Conservation (phyloP, 805 yeast species). For the Starmerella vitae region DNA sequence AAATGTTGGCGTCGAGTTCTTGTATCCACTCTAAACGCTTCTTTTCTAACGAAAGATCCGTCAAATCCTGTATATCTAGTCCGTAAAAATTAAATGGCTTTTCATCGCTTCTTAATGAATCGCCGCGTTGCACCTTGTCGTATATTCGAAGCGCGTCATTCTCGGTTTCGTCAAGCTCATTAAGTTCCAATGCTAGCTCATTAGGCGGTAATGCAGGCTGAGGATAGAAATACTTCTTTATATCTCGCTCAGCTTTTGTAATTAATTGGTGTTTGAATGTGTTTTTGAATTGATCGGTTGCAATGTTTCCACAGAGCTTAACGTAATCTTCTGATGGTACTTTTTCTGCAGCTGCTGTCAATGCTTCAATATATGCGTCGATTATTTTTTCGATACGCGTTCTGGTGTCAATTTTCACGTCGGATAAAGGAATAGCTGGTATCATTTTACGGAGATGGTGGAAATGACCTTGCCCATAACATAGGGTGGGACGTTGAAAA, state of each 20-base stretch:
- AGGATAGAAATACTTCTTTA: neutral
- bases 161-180: conserved; percentile 6
- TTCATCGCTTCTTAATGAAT: conserved; percentile 3
- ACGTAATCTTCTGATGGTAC: conserved; percentile 2
- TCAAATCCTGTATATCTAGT: conserved; percentile 4
- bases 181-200: conserved; percentile 2
- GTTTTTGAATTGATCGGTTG: neutral
- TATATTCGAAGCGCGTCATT: conserved; percentile 5
- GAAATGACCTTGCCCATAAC: neutral
- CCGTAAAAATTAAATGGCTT: conserved; percentile 6
- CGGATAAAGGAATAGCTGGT: neutral
- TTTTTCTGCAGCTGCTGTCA: neutral
- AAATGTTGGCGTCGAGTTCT: neutral
- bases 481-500: conserved; percentile 1
- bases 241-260: conserved; percentile 3
- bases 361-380: neutral
- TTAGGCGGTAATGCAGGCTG: conserved; percentile 1
- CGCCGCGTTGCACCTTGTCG: neutral
- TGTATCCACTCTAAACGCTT: conserved; percentile 9
- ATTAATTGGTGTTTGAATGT: neutral
- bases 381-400: neutral
- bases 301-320: neutral
- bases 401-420: neutral
- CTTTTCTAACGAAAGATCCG: conserved; percentile 7
- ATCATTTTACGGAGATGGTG: neutral